These are phyloP conservation scores for Neurospora sp. DNA, from an alignment of 495 filamentous ascomycete species.

Conservation along the genomic window DNA sequence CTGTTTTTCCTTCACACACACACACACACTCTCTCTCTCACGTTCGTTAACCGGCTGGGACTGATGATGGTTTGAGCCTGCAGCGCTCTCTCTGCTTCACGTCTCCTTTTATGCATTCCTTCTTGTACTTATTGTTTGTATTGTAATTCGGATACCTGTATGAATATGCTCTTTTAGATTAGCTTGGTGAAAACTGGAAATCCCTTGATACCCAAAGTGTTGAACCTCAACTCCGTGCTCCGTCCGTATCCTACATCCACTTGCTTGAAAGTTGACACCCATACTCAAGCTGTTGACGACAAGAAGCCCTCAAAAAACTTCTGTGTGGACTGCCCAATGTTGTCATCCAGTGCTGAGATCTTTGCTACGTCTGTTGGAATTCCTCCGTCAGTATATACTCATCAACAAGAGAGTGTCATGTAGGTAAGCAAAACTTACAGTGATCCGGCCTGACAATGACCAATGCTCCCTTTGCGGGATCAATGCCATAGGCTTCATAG, in stretches of 20 bases:
- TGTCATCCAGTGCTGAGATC: conserved; percentile 11
- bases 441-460: conserved; percentile 60
- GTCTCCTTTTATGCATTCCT: not conserved
- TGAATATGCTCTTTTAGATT: not conserved
- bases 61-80: not conserved
- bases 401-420: no score
- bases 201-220: not conserved
- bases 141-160: not conserved
- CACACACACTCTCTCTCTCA: not conserved
- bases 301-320: conserved; percentile 18
- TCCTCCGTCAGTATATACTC: not conserved
- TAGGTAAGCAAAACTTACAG: conserved; percentile 33
- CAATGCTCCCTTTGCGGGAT: conserved; percentile 42
- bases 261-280: fast-evolving
- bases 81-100: not conserved
- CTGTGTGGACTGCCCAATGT: not conserved
- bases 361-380: conserved; percentile 18
- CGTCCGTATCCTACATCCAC: not conserved
- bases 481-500: conserved; percentile 52
- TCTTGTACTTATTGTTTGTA: not conserved
- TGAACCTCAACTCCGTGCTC: not conserved
- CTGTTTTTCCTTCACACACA: not conserved
- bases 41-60: not conserved
- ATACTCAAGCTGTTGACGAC: not conserved
- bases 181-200: not conserved